Evolutionary conservation across 2,329 filamentous ascomycete genomes (phyloP).

Genomic region (Botrytis tulipae): DNA sequence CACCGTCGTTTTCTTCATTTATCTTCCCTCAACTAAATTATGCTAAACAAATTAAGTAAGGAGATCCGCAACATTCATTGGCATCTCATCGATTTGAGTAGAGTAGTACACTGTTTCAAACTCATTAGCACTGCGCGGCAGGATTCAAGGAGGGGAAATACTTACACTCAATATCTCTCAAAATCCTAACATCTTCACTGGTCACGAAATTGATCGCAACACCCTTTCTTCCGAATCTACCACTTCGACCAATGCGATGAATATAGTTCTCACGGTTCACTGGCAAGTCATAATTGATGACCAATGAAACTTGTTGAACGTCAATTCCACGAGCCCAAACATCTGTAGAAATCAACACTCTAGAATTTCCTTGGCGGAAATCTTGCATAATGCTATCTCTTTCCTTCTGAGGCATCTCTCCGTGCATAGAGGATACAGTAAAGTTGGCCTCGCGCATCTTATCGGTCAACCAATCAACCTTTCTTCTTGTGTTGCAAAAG

Average conservation of each 20-base stretch:
- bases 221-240: slow-evolving; percentile 95
- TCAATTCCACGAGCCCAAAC: slow-evolving; percentile 98
- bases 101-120: slow-evolving; percentile 62
- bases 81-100: slow-evolving; percentile 79
- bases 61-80: slow-evolving; percentile 64
- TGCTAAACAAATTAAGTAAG: slow-evolving; percentile 29
- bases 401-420: slow-evolving; percentile 98
- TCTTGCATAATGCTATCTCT: slow-evolving; percentile 99
- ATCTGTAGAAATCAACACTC: slow-evolving; percentile 95
- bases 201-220: slow-evolving; percentile 99
- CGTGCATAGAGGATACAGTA: slow-evolving; percentile 97
- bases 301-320: slow-evolving; percentile 94
- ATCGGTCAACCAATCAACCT: slow-evolving; percentile 99
- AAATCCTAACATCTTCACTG: slow-evolving; percentile 93
- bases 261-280: slow-evolving; percentile 99
- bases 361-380: slow-evolving; percentile 93
- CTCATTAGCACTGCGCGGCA: not conserved
- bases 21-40: not conserved
- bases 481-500: slow-evolving; percentile 98
- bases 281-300: slow-evolving; percentile 98
- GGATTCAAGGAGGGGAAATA: slow-evolving; percentile 29
- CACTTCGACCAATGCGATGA: slow-evolving; percentile 93
- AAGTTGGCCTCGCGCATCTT: slow-evolving; percentile 99
- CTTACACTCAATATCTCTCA: slow-evolving; percentile 92
- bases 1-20: slow-evolving; percentile 18